Conservation (phyloP, 2,329 filamentous ascomycete species). For the Aspergillus proliferans region DNA sequence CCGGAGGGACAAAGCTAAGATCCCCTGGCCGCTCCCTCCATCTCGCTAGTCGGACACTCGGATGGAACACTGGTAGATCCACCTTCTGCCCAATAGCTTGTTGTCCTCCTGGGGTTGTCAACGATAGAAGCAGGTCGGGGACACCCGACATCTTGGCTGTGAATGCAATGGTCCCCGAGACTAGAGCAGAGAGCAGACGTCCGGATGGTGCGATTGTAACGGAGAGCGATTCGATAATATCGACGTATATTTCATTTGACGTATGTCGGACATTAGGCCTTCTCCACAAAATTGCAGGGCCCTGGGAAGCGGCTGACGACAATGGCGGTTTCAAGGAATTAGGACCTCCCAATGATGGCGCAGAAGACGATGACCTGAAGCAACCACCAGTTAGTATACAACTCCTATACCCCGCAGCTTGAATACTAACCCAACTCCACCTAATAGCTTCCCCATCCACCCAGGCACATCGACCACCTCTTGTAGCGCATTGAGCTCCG, state of each 20-base stretch:
- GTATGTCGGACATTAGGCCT: slow-evolving; percentile 89
- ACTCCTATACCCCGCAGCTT: background rate
- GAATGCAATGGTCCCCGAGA: slow-evolving; percentile 88
- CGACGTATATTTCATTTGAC: slow-evolving; percentile 94
- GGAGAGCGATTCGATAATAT: slow-evolving; percentile 82
- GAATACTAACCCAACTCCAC: slow-evolving; percentile 63
- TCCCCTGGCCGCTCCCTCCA: slow-evolving; percentile 88
- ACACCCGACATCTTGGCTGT: slow-evolving; percentile 92
- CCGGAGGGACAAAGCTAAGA: slow-evolving; percentile 91
- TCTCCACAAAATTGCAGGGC: slow-evolving; percentile 72
- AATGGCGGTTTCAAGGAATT: slow-evolving; percentile 38
- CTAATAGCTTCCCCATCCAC: slow-evolving; percentile 80
- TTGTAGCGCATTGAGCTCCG: slow-evolving; percentile 84
- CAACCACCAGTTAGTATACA: background rate
- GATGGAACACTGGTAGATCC: slow-evolving; percentile 89
- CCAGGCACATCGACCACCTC: slow-evolving; percentile 90
- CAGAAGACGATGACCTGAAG: slow-evolving; percentile 24
- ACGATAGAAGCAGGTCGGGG: slow-evolving; percentile 75
- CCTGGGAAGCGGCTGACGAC: slow-evolving; percentile 30
- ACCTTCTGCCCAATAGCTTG: slow-evolving; percentile 68
- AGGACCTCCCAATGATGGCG: slow-evolving; percentile 35
- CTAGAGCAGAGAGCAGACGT: slow-evolving; percentile 75
- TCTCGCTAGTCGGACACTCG: slow-evolving; percentile 80
- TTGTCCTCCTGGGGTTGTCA: slow-evolving; percentile 75
- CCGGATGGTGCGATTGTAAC: slow-evolving; percentile 89